Conservation (phyloP, 257 asterid species). For the Solanum infundibuliforme region DNA sequence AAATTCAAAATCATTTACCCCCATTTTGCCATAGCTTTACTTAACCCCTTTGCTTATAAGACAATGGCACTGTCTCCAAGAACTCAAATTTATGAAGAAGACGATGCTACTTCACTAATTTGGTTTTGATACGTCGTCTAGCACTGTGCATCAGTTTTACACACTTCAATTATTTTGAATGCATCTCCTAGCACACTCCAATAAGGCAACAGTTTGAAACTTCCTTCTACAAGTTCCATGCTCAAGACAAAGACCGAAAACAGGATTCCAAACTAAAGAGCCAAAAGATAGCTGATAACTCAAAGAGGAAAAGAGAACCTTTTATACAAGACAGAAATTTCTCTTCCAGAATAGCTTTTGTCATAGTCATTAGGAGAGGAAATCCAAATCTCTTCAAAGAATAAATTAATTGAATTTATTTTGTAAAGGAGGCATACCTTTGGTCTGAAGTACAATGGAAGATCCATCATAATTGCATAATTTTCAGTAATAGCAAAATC, state of each 20-base stretch:
- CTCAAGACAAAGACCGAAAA: background rate
- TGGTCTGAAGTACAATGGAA: constrained; percentile 74
- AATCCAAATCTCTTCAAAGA: background rate
- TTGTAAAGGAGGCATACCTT: constrained; percentile 36
- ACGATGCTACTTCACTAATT: background rate
- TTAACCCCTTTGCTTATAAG: background rate
- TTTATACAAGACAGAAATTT: background rate
- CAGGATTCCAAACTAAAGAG: background rate
- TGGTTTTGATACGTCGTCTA: background rate
- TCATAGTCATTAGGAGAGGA: background rate
- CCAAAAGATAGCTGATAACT: background rate
- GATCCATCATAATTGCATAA: constrained; percentile 90
- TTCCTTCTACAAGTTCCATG: background rate
- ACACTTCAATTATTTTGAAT: background rate
- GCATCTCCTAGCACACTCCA: background rate
- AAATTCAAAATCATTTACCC: background rate
- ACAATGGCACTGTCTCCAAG: background rate
- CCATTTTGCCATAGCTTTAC: background rate
- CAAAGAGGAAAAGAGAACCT: background rate
- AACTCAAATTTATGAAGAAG: background rate
- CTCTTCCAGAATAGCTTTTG: background rate
- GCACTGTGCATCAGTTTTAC: background rate
- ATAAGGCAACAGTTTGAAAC: background rate
- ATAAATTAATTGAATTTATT: background rate
- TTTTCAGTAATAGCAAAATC: constrained; percentile 98